A percentile compares a stretch with the other conserved stretches of the same genome.
Conservation (phyloP, 1,284 basidiomycete genomes). For the Trametes hirsuta region DNA sequence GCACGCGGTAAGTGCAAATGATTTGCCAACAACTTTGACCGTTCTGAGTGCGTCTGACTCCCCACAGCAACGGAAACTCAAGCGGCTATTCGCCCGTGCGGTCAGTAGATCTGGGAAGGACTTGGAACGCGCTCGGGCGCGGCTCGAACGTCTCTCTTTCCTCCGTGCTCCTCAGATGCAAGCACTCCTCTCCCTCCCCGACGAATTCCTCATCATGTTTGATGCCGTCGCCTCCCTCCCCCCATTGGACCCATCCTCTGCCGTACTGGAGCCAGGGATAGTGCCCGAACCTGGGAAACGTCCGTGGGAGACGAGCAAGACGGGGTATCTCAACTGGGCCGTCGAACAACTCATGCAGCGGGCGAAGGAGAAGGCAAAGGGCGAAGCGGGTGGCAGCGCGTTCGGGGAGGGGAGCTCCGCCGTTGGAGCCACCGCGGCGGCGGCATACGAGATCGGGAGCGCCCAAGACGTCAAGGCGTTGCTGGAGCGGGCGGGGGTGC, state of each 20-base stretch:
- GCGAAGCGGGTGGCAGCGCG: slow-evolving; percentile 17
- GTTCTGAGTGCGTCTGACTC: not conserved
- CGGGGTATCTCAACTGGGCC: slow-evolving; percentile 73
- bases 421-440: slow-evolving; percentile 29
- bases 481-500: slow-evolving; percentile 18
- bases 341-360: slow-evolving; percentile 54
- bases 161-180: slow-evolving; percentile 42
- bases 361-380: slow-evolving; percentile 44
- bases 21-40: too few species aligned
- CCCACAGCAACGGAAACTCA: slow-evolving; percentile 64
- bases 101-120: slow-evolving; percentile 48
- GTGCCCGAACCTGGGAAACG: slow-evolving; percentile 64
- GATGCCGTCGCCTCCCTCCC: slow-evolving; percentile 52
- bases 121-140: slow-evolving; percentile 46
- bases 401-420: slow-evolving; percentile 31
- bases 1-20: slow-evolving; percentile 53
- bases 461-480: slow-evolving; percentile 34
- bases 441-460: slow-evolving; percentile 28
- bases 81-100: slow-evolving; percentile 52
- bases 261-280: slow-evolving; percentile 42
- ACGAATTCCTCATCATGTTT: slow-evolving; percentile 43
- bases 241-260: slow-evolving; percentile 47
- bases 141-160: slow-evolving; percentile 48
- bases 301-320: slow-evolving; percentile 68
- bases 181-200: slow-evolving; percentile 29